Evolutionary conservation across 2,329 filamentous ascomycete genomes (phyloP), one percentile per base, ranked within the genome.

Genomic region (Microdochium bolleyi): DNA sequence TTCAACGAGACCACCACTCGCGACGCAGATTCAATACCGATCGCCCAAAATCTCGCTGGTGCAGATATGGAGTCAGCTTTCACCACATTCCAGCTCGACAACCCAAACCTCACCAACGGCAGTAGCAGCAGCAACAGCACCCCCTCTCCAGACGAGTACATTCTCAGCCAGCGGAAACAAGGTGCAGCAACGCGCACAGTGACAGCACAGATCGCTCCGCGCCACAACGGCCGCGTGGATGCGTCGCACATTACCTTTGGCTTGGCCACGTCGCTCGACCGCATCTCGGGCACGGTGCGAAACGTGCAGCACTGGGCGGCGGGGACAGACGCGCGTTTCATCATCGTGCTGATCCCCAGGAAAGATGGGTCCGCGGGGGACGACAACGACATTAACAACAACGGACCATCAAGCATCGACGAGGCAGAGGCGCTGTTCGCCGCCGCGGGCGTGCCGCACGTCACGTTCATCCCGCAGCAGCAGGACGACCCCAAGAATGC

Each of bases 291-390:
- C 3, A 52, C 52, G 3, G 41, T 57, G 25, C 50, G 50, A 32
- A 53, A 52, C 51, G 53, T 57, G 37, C 51, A 51, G 51, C 53
- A 56, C 41, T 57, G 56, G 56, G 56, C 54, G 3, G 51, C 56
- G n/a, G 30, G 52, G 51, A 57, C 56, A 0, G 21, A 48, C 21
- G 56, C 54, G 30, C 54, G 53, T 24, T 53, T 57, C n/a, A 49
- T 57, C 24, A 49, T 57, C 8, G 38, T 54, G 2, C 49, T 56
- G 27, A 54, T 53, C 48, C 56, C 56, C 2, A 52, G 51, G n/a
- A 53, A 57, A n/a, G n/a, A n/a, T n/a, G n/a, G n/a, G n/a, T n/a
- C n/a, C n/a, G n/a, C n/a, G n/a, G n/a, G n/a, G 24, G 52, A 11
- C 27, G 27, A 11, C 41, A 21, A 19, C 41, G 9, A 11, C 41